Base-by-base conservation (phyloP, 2,329 filamentous ascomycete species). In the Akanthomyces dipterigenus region DNA sequence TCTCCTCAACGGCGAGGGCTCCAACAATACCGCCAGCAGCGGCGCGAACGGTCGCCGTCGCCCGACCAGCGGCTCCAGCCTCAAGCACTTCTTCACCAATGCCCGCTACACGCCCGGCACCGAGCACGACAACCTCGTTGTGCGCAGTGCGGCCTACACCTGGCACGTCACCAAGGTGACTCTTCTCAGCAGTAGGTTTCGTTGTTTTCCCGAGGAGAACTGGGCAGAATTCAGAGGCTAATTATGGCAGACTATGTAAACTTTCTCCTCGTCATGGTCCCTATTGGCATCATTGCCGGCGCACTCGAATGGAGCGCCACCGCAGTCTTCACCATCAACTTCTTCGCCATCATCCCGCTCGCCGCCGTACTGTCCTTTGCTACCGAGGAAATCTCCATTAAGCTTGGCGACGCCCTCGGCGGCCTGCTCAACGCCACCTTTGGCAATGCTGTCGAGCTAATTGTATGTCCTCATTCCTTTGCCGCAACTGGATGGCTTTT, bases 381-480 rank as follows among this genome's bases (percentile, higher is more conserved):
- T 62, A 91, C 89, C 1, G 89, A 92, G 73, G 88, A 92, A 74
- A 84, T 93, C 63, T 87, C 88, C 3, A 78, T 82, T 16, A 88
- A 88, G 70, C 76, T 92, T 26, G 89, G 89, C 53, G 86, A 91
- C 68, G 88, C 88, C 1, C 73, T 92, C 31, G 89, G 89, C 62
- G 89, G 89, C 20, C 73, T 90, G 64, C 79, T 90, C 63, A 91
- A 91, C 71, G 88, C 88, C 31, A 91, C 88, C 0, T 91, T 91
- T 73, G 88, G 88, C 68, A 92, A 91, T 74, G 88, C 88, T 16
- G 89, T 93, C 56, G 89, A 93, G 72, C 75, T 93, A 65, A 91
- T 91, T 76, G 89, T 89, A 73, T 65, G 81, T 55, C 8, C 6
- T 9, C 43, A 45, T 24, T 48, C 42, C 34, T 28, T 11, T 2